Conservation (phyloP, 108 stramenopile genomes). For the Nannochloropsis salina region DNA sequence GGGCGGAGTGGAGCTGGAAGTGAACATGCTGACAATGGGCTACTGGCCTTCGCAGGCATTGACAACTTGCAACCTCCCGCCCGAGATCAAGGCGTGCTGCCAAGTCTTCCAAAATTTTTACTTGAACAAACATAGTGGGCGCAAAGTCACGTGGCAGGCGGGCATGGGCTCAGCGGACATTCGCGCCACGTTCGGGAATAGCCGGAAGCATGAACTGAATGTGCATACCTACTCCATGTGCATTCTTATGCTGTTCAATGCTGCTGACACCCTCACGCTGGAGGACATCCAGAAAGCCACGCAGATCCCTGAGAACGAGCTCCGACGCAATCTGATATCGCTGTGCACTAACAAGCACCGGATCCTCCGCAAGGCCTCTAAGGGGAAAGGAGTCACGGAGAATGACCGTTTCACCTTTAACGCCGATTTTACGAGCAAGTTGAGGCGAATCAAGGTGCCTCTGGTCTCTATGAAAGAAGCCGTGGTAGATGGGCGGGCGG, state of each 20-base stretch:
- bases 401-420: constrained; percentile 84
- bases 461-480: constrained; percentile 80
- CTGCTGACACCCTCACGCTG: constrained; percentile 60
- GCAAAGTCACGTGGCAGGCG: constrained; percentile 90
- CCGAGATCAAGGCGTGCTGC: constrained; percentile 64
- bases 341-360: constrained; percentile 89
- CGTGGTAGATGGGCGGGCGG: constrained; percentile 37
- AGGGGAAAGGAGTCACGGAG: constrained; percentile 80
- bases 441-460: constrained; percentile 78
- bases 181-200: constrained; percentile 63
- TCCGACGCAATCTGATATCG: constrained; percentile 85
- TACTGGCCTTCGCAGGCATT: constrained; percentile 90
- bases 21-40: constrained; percentile 76
- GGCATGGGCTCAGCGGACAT: constrained; percentile 81
- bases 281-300: constrained; percentile 70
- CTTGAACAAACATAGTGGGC: constrained; percentile 71
- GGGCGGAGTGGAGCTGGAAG: constrained; percentile 41
- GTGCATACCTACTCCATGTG: constrained; percentile 98
- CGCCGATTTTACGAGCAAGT: constrained; percentile 71
- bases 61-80: constrained; percentile 73
- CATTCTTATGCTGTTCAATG: constrained; percentile 90
- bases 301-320: constrained; percentile 76
- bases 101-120: constrained; percentile 79
- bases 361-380: constrained; percentile 78
- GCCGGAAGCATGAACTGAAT: constrained; percentile 70